These are phyloP conservation scores for Coniochaeta pulveracea DNA, from an alignment of 2,329 filamentous ascomycete species.

Conservation along the genomic window DNA sequence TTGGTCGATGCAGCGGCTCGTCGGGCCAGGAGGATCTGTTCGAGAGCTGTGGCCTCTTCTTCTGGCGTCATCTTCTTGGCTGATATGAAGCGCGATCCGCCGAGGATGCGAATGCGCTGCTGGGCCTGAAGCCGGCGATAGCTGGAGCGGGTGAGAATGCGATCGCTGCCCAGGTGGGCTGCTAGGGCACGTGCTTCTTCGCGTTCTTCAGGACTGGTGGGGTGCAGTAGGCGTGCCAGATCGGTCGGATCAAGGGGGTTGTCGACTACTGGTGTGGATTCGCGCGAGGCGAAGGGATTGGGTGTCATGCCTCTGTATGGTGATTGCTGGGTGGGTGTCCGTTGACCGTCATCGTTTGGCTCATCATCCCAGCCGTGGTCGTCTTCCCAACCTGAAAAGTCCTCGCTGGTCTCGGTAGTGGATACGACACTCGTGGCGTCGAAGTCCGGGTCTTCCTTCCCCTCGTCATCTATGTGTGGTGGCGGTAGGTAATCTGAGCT, in stretches of 20 bases:
- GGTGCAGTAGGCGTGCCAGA: constrained; percentile 73
- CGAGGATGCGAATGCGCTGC: constrained; percentile 59
- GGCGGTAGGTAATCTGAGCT: constrained; percentile 66
- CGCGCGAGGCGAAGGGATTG: constrained; percentile 22
- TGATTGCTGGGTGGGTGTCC: constrained; percentile 60
- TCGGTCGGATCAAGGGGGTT: constrained; percentile 53
- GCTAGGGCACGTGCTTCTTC: constrained; percentile 74
- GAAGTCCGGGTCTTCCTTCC: constrained; percentile 24
- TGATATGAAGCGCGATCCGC: constrained; percentile 30
- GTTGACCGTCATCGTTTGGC: constrained; percentile 35
- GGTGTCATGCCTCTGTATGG: constrained; percentile 1
- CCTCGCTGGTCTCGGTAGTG: constrained; percentile 25
- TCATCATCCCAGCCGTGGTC: constrained; percentile 23
- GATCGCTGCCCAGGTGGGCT: constrained; percentile 60
- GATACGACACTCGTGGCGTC: constrained; percentile 76
- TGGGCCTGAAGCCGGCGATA: constrained; percentile 58
- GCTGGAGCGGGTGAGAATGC: constrained; percentile 70
- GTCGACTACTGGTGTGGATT: constrained; percentile 49
- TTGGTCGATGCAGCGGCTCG: constrained; percentile 19
- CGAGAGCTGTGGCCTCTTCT: constrained; percentile 49
- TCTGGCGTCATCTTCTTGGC: constrained; percentile 29
- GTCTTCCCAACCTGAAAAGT: constrained; percentile 16
- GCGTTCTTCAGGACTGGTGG: constrained; percentile 63
- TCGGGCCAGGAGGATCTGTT: constrained; percentile 46
- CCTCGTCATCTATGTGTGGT: constrained; percentile 47